Evolutionary conservation across 306 rosid species (phyloP), one percentile per base, ranked within the genome.

Genomic region (Calophaca sinica): DNA sequence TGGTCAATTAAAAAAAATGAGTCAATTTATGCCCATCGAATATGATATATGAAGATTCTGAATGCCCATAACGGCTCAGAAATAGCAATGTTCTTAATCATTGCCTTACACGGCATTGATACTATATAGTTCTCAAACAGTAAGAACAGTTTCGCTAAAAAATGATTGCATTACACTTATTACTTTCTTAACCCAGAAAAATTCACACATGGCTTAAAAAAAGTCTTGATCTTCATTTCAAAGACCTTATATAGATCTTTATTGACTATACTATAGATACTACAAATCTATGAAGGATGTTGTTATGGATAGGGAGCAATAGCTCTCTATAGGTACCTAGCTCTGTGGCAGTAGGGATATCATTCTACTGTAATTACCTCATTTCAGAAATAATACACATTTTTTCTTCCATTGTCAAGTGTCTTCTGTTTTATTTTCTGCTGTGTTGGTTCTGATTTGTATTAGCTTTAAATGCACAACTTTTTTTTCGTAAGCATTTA

Each of bases 11-110:
- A 66, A 45, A 61, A 50, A 12, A 59, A 15, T 32, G 29, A 48
- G 53, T 39, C 26, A 31, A 53, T 41, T 55, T 42, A 58, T 26
- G 58, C 57, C 57, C 48, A 50, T 77, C 6, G n/a, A 44, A 32
- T 57, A 67, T 52, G 59, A 77, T 10, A 61, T 20, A 53, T 54
- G 39, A 52, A 70, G 73, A 62, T 69, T 31, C 54, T 62, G 59
- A 60, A 61, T 38, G 62, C 49, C 68, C 52, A 71, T 15, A 72
- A n/a, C 20, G 12, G 49, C 50, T 51, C 62, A 42, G 20, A 39
- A 51, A 71, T 51, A 64, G 32, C 26, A 74, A 74, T 74, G 48
- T 15, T 74, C 32, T 63, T 44, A 32, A 53, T 20, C n/a, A 68
- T 28, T 61, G n/a, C 11, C 45, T 55, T 53, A 46, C 54, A 39